These are phyloP conservation scores for Fraxinus sp. DNA, from an alignment of 305 asterid genomes.

Conservation along the genomic window DNA sequence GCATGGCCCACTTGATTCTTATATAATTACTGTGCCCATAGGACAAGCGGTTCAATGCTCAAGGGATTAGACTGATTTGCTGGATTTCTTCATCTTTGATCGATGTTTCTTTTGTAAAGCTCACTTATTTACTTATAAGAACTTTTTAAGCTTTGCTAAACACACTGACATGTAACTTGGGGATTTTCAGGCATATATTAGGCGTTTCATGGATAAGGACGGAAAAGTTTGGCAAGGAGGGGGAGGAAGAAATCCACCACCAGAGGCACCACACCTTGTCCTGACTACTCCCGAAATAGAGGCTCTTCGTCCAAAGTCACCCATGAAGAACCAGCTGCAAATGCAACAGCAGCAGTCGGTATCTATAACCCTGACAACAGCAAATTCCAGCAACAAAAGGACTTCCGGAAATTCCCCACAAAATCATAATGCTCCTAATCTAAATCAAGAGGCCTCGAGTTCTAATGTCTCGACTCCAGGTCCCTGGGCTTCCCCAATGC, in stretches of 20 bases:
- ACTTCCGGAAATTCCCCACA: constrained; percentile 68
- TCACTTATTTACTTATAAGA: background rate
- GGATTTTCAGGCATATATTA: constrained; percentile 56
- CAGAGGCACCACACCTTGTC: constrained; percentile 93
- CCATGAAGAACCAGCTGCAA: constrained; percentile 96
- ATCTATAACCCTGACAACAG: constrained; percentile 62
- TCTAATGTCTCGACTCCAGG: constrained; percentile 51
- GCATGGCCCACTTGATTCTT: background rate
- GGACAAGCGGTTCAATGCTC: background rate
- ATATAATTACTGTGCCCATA: background rate
- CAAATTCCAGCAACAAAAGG: constrained; percentile 60
- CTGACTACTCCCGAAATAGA: constrained; percentile 90
- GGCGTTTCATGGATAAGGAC: constrained; percentile 76
- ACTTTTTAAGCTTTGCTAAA: background rate
- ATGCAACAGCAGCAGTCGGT: constrained; percentile 63
- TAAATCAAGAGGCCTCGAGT: constrained; percentile 68
- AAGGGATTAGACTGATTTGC: background rate
- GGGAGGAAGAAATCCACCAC: constrained; percentile 97
- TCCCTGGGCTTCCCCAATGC: constrained; percentile 65
- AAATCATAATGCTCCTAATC: constrained; percentile 39
- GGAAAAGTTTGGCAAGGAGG: constrained; percentile 97
- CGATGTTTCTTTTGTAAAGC: background rate
- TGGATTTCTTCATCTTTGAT: background rate
- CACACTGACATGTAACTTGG: constrained; percentile 22
- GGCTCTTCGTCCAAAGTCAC: constrained; percentile 91